Evolutionary conservation across 2,329 filamentous ascomycete species (phyloP).

Genomic region (Trichoderma asperellum): DNA sequence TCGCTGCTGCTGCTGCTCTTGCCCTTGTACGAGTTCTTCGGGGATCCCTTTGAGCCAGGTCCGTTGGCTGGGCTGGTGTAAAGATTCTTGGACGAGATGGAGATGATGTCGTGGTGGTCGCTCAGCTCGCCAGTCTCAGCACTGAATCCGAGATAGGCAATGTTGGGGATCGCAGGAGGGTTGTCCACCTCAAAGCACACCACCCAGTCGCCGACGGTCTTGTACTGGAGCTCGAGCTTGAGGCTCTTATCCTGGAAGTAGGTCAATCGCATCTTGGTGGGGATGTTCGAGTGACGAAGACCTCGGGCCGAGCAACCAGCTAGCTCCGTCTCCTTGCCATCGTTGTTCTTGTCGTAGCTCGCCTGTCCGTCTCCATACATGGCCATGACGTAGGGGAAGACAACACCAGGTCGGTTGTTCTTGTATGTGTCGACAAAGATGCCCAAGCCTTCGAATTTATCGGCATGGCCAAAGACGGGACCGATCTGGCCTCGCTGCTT

Average conservation of each 20-base stretch:
- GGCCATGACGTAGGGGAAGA: slow-evolving; percentile 98
- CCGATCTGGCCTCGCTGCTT: slow-evolving; percentile 83
- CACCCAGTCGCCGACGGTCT: slow-evolving; percentile 84
- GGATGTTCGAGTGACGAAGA: slow-evolving; percentile 75
- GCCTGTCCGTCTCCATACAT: slow-evolving; percentile 95
- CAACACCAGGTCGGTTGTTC: slow-evolving; percentile 93
- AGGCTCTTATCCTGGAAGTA: slow-evolving; percentile 97
- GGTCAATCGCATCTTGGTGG: slow-evolving; percentile 85
- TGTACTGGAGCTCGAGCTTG: slow-evolving; percentile 92
- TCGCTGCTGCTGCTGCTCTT: slow-evolving; percentile 39
- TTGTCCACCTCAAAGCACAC: slow-evolving; percentile 79
- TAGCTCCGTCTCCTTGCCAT: slow-evolving; percentile 90
- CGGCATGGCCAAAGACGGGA: slow-evolving; percentile 82
- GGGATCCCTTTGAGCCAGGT: slow-evolving; percentile 40
- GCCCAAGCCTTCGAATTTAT: slow-evolving; percentile 91
- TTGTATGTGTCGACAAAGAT: slow-evolving; percentile 99
- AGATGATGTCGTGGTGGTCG: slow-evolving; percentile 97
- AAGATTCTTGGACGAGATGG: slow-evolving; percentile 82
- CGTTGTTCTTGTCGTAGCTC: slow-evolving; percentile 87
- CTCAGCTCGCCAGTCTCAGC: slow-evolving; percentile 94
- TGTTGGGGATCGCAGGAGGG: slow-evolving; percentile 76
- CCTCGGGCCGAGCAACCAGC: slow-evolving; percentile 94
- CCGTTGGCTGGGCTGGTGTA: slow-evolving; percentile 66
- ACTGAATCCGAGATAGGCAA: slow-evolving; percentile 75
- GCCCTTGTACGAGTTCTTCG: slow-evolving; percentile 41